Conservation (phyloP, 2,329 filamentous ascomycete species). For the Gaeumannomyces tritici region DNA sequence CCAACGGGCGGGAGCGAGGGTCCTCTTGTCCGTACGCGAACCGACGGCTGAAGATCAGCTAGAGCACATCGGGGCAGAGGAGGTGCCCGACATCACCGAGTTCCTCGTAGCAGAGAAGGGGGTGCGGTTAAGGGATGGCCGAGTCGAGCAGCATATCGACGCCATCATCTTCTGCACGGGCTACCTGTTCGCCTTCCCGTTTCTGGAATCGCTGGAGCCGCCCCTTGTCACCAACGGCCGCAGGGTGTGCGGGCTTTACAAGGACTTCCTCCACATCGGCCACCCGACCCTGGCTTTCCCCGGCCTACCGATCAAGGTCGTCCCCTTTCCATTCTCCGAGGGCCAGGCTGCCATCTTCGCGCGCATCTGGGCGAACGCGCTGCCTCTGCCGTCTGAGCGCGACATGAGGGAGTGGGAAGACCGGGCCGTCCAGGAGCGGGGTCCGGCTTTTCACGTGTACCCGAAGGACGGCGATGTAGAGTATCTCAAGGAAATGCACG, state of each 20-base stretch:
- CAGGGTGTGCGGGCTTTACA: slow-evolving; percentile 62
- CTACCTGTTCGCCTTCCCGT: slow-evolving; percentile 79
- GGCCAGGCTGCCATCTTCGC: slow-evolving; percentile 70
- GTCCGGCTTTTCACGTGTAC: slow-evolving; percentile 37
- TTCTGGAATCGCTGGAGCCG: slow-evolving; percentile 38
- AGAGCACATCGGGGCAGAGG: slow-evolving; percentile 33
- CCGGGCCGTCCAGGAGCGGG: slow-evolving; percentile 39
- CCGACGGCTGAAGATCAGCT: slow-evolving; percentile 35
- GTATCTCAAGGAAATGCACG: slow-evolving; percentile 60
- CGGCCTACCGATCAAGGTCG: slow-evolving; percentile 67
- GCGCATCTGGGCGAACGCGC: slow-evolving; percentile 63
- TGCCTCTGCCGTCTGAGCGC: slow-evolving; percentile 50
- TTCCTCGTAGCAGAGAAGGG: slow-evolving; percentile 44
- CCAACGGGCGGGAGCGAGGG: slow-evolving; percentile 23
- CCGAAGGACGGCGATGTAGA: slow-evolving; percentile 50
- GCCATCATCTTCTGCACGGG: slow-evolving; percentile 80
- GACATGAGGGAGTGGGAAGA: slow-evolving; percentile 66
- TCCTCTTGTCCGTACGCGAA: slow-evolving; percentile 54
- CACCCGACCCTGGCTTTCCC: slow-evolving; percentile 74
- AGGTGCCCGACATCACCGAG: slow-evolving; percentile 48
- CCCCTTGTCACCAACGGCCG: slow-evolving; percentile 58
- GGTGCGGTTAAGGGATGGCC: slow-evolving; percentile 56
- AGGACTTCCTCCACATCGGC: slow-evolving; percentile 67
- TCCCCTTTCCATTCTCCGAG: slow-evolving; percentile 78
- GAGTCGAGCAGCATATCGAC: slow-evolving; percentile 59